These are phyloP conservation scores for Cyclanthera cordifolia DNA, from an alignment of 306 rosid species.

Conservation along the genomic window DNA sequence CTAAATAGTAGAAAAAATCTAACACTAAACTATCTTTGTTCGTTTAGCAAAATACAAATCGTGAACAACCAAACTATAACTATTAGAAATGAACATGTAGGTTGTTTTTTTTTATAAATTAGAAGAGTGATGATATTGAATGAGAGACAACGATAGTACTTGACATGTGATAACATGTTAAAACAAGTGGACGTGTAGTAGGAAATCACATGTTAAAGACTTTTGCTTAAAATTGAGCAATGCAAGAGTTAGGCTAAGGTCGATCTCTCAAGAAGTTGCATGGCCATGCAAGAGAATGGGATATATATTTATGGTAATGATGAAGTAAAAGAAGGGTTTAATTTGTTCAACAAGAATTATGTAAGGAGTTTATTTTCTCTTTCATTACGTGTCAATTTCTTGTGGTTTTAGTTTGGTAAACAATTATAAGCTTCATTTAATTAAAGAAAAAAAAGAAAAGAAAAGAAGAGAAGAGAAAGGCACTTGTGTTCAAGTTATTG, in stretches of 20 bases:
- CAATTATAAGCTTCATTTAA: constrained; percentile 11
- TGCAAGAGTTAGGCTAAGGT: constrained; percentile 38
- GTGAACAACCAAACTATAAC: neutral
- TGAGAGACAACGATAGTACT: neutral
- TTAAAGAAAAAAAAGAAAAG: neutral
- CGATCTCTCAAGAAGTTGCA: constrained; percentile 18
- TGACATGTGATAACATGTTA: constrained; percentile 25
- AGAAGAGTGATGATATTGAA: neutral
- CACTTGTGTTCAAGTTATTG: neutral
- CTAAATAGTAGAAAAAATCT: no score
- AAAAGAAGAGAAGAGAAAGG: neutral
- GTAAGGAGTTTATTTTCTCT: neutral
- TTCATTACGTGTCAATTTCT: constrained; percentile 19
- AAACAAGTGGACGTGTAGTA: constrained; percentile 9
- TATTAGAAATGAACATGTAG: neutral
- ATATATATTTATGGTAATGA: neutral
- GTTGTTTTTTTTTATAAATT: neutral
- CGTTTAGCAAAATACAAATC: neutral
- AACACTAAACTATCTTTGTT: no score
- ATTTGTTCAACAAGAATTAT: constrained; percentile 12
- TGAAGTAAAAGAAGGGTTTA: neutral
- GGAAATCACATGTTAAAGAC: neutral
- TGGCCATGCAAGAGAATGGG: constrained; percentile 20
- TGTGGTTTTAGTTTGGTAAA: constrained; percentile 32
- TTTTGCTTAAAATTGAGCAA: neutral